These are phyloP conservation scores for Arthroderma sp. DNA, from an alignment of 2,329 filamentous ascomycete species.

Conservation along the genomic window DNA sequence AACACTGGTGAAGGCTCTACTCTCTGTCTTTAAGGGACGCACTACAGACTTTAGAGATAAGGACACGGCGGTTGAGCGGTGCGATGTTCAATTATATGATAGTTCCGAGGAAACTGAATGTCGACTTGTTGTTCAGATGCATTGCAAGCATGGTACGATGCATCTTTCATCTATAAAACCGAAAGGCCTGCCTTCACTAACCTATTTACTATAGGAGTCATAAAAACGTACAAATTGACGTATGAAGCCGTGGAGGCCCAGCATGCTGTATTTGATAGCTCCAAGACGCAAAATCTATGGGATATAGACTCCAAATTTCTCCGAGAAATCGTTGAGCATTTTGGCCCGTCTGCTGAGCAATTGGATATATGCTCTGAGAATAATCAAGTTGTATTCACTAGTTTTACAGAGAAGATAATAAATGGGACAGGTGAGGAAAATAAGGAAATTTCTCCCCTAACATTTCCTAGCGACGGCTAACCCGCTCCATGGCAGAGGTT, in stretches of 20 bases:
- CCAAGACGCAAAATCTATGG: conserved; percentile 45
- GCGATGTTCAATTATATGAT: conserved; percentile 48
- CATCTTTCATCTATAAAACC: neutral
- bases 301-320: conserved; percentile 43
- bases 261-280: conserved; percentile 50
- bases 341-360: conserved; percentile 51
- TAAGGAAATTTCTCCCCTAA: neutral
- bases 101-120: conserved; percentile 44
- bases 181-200: neutral
- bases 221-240: conserved; percentile 51
- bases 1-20: conserved; percentile 31
- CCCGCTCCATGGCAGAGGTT: conserved; percentile 34
- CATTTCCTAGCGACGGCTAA: conserved; percentile 1
- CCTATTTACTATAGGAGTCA: conserved; percentile 36
- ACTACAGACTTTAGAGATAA: conserved; percentile 41
- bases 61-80: conserved; percentile 48
- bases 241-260: conserved; percentile 50
- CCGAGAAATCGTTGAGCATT: conserved; percentile 50
- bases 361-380: conserved; percentile 48
- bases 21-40: conserved; percentile 51
- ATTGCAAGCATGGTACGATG: conserved; percentile 43
- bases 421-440: conserved; percentile 41
- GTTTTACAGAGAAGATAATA: conserved; percentile 51
- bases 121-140: conserved; percentile 47
- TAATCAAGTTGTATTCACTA: conserved; percentile 48